Evolutionary conservation across 768 basidiomycete genomes (phyloP).

Genomic region (Serpula lacrymans): DNA sequence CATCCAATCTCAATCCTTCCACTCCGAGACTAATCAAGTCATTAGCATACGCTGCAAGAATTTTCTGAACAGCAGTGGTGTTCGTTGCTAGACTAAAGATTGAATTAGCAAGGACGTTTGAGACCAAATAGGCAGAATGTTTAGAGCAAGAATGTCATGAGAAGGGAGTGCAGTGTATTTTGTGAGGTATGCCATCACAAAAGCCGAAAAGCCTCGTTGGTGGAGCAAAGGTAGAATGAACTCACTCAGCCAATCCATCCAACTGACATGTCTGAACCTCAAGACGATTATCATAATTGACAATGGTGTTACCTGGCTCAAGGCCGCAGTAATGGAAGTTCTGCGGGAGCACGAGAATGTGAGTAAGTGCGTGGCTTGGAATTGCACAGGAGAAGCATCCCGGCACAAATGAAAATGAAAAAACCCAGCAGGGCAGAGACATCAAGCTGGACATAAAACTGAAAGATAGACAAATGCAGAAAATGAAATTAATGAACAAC

Average conservation of each 20-base stretch:
- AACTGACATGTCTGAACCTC: constrained; percentile 49
- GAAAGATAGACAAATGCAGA: neutral
- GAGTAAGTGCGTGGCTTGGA: too few relatives aligned
- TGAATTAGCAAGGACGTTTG: neutral
- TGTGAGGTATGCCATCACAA: too few relatives aligned
- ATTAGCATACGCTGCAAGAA: constrained; percentile 55
- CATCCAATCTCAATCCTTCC: constrained; percentile 61
- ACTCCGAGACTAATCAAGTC: constrained; percentile 60
- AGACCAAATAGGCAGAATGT: neutral
- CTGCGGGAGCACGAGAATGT: too few relatives aligned
- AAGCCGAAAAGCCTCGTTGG: too few relatives aligned
- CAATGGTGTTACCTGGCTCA: constrained; percentile 49
- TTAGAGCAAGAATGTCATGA: neutral
- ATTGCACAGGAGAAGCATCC: too few relatives aligned
- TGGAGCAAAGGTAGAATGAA: neutral
- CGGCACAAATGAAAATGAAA: too few relatives aligned
- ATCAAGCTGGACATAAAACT: too few relatives aligned
- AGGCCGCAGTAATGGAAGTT: constrained; percentile 67
- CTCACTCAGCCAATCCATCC: constrained; percentile 37
- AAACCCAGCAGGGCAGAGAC: too few relatives aligned
- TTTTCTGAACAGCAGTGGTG: constrained; percentile 53
- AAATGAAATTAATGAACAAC: constrained; percentile 6
- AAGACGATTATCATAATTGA: constrained; percentile 46
- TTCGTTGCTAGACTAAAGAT: constrained; percentile 54
- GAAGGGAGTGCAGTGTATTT: too few relatives aligned